These are phyloP conservation scores for Macrocybe gigantea DNA, from an alignment of 768 basidiomycete species.

Conservation along the genomic window DNA sequence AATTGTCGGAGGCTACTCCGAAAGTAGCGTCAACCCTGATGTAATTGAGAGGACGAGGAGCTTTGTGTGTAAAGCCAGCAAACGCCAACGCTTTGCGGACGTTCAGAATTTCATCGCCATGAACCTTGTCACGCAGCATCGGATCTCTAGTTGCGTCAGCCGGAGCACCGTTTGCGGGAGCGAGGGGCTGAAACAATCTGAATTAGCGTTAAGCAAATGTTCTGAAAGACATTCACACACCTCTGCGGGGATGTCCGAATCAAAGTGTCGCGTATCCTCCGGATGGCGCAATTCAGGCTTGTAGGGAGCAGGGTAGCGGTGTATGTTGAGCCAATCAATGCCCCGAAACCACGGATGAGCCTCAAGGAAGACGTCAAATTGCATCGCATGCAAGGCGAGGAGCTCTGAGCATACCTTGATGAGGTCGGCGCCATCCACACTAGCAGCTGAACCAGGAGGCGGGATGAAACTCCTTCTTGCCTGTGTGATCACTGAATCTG, in stretches of 20 bases:
- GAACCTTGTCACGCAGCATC: conserved; percentile 75
- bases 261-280: conserved; percentile 92
- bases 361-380: conserved; percentile 29
- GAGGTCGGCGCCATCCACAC: conserved; percentile 79
- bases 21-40: conserved; percentile 70
- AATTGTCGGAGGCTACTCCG: conserved; percentile 47
- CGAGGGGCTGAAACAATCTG: conserved; percentile 65
- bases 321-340: conserved; percentile 87
- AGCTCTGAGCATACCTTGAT: conserved; percentile 60
- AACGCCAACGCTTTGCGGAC: conserved; percentile 90
- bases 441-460: conserved; percentile 37
- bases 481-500: conserved; percentile 72
- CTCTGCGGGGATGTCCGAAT: conserved; percentile 89
- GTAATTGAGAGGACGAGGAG: conserved; percentile 74
- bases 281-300: conserved; percentile 75
- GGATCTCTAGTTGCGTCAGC: conserved; percentile 87
- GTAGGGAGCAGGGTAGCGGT: conserved; percentile 82
- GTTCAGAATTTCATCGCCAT: conserved; percentile 83
- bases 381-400: not conserved
- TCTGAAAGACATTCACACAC: conserved; percentile 35
- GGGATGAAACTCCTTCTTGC: conserved; percentile 67
- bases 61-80: conserved; percentile 88
- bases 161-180: conserved; percentile 81
- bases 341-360: conserved; percentile 87
- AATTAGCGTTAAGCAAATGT: conserved; percentile 7